Conservation (phyloP, 495 filamentous ascomycete genomes). For the Lasiosphaeria ovina region DNA sequence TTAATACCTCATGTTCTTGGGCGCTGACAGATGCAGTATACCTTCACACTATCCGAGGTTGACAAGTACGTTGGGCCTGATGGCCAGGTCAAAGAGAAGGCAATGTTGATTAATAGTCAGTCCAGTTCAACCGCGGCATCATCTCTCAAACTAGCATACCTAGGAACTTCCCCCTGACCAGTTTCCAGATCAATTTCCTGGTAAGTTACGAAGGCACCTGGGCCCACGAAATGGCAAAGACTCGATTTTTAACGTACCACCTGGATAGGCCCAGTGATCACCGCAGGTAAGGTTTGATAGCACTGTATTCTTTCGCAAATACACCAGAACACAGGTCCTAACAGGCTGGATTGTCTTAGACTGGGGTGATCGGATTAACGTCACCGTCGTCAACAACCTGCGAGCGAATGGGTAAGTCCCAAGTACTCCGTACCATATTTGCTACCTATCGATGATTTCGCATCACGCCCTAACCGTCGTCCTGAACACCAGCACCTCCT, state of each 20-base stretch:
- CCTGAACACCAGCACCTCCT: conserved; percentile 26
- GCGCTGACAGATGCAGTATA: conserved; percentile 30
- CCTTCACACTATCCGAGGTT: conserved; percentile 33
- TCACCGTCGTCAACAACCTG: conserved; percentile 56
- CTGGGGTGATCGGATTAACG: conserved; percentile 58
- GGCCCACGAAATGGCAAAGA: too few relatives aligned
- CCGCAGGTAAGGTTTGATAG: conserved; percentile 22
- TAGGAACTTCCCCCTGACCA: neutral
- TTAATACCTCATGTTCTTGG: neutral
- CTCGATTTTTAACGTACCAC: too few relatives aligned
- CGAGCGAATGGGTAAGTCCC: conserved; percentile 32
- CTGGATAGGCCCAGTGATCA: conserved; percentile 50
- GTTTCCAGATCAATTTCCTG: conserved; percentile 24
- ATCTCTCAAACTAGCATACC: neutral
- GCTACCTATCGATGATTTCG: too few relatives aligned
- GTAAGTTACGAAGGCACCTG: conserved; percentile 1
- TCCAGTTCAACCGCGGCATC: neutral
- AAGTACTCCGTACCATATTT: too few relatives aligned
- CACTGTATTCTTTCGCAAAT: neutral
- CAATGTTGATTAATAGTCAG: conserved; percentile 44
- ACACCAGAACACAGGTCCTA: too few relatives aligned
- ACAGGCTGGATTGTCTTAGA: conserved; percentile 24
- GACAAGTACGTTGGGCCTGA: conserved; percentile 43
- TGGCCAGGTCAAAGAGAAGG: conserved; percentile 35
- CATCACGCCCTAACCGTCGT: neutral